A percentile compares a stretch with the other conserved stretches of the same genome.
Conservation (phyloP, 225 moss, liverwort and hornwort species). For the Asterella californica region DNA sequence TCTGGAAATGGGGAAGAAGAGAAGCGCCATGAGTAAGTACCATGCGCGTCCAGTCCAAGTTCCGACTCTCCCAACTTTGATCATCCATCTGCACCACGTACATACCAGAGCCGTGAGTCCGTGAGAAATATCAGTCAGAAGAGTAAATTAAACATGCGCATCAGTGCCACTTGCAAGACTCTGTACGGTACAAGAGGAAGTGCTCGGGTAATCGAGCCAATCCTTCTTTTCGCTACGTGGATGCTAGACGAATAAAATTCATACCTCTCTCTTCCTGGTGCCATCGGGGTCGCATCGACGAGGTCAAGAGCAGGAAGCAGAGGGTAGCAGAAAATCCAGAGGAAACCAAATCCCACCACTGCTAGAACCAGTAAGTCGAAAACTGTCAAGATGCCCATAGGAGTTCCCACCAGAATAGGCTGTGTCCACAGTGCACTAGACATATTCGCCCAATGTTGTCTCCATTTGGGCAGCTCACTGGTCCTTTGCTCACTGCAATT, state of each 20-base stretch:
- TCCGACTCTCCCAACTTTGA: conserved; percentile 46
- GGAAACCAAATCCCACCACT: conserved; percentile 38
- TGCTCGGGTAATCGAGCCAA: no score
- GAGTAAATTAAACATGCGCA: not conserved
- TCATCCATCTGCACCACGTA: conserved; percentile 17
- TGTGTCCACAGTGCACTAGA: conserved; percentile 38
- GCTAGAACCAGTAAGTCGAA: conserved; percentile 41
- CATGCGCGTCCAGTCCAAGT: conserved; percentile 58
- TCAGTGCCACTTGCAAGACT: not conserved
- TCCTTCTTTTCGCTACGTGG: not conserved
- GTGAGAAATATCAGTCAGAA: not conserved
- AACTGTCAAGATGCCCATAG: conserved; percentile 46
- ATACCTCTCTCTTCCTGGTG: conserved; percentile 31
- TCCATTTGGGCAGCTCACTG: conserved; percentile 40
- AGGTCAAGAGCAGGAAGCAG: conserved; percentile 38
- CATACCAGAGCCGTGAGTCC: not conserved
- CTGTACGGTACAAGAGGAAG: not conserved
- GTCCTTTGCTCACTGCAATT: conserved; percentile 28
- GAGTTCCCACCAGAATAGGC: conserved; percentile 43
- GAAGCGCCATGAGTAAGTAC: conserved; percentile 54
- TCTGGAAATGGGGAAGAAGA: conserved; percentile 61
- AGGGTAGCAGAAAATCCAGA: conserved; percentile 54
- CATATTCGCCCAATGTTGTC: conserved; percentile 27
- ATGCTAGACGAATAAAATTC: not conserved
- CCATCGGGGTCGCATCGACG: conserved; percentile 39